These are phyloP conservation scores for Pseudogymnoascus sp. DNA, from an alignment of 2,329 filamentous ascomycete species.

Conservation along the genomic window DNA sequence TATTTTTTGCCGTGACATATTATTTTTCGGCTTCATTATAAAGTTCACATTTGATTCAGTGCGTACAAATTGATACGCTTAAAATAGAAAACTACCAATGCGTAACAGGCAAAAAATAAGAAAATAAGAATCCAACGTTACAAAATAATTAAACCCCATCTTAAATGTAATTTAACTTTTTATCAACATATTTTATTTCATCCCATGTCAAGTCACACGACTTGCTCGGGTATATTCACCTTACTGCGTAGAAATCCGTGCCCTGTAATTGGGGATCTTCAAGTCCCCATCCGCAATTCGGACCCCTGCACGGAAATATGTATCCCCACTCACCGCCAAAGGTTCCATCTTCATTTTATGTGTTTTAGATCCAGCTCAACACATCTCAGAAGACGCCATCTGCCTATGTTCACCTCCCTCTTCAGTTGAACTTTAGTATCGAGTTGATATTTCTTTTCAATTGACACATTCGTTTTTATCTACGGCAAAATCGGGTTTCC, in stretches of 20 bases:
- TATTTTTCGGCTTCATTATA: not conserved
- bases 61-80: not conserved
- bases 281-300: not conserved
- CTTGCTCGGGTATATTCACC: not conserved
- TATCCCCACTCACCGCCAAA: not conserved
- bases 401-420: not conserved
- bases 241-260: not conserved
- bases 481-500: not conserved
- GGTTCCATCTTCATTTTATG: conserved; percentile 7
- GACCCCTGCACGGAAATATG: conserved; percentile 2
- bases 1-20: not conserved
- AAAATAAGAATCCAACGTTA: not conserved
- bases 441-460: not conserved
- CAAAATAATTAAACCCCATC: not conserved
- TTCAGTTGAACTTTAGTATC: not conserved
- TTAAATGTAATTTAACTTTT: not conserved
- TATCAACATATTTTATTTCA: not conserved
- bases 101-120: too few relatives aligned
- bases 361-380: conserved; percentile 2
- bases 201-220: not conserved
- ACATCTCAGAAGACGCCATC: conserved; percentile 6
- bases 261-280: conserved; percentile 5
- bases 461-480: conserved; percentile 6
- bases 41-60: not conserved
- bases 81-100: not conserved